These are phyloP conservation scores for Rhododendron griersonianum DNA, from an alignment of 148 eudicot species.

Conservation along the genomic window DNA sequence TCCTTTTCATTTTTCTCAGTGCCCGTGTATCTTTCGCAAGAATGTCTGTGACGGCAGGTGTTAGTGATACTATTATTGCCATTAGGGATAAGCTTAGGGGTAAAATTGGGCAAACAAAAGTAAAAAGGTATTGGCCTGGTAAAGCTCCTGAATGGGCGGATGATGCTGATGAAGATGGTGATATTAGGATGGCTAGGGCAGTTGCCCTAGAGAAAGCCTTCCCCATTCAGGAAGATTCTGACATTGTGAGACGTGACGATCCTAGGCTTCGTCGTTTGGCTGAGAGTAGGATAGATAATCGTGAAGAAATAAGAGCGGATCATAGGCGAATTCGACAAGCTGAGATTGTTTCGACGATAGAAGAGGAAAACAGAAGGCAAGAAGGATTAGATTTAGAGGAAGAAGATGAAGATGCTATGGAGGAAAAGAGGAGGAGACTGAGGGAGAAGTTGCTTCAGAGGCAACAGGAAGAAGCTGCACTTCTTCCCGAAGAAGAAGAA, in stretches of 20 bases:
- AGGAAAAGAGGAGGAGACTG: constrained; percentile 17
- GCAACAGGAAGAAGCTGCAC: constrained; percentile 20
- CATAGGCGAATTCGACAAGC: constrained; percentile 17
- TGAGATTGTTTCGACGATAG: constrained; percentile 14
- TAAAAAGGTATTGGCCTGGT: constrained; percentile 87
- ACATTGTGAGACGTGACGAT: constrained; percentile 6
- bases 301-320: constrained; percentile 15
- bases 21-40: not conserved
- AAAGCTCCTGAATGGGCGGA: constrained; percentile 24
- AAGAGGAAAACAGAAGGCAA: constrained; percentile 15
- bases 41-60: constrained; percentile 92
- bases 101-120: constrained; percentile 82
- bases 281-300: constrained; percentile 18
- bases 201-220: constrained; percentile 52
- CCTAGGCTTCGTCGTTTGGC: constrained; percentile 15
- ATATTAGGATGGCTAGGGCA: constrained; percentile 40
- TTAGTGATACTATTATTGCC: constrained; percentile 64
- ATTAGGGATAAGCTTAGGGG: constrained; percentile 83
- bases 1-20: not conserved
- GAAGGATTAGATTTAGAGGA: constrained; percentile 17
- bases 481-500: constrained; percentile 16
- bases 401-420: constrained; percentile 16
- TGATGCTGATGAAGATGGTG: constrained; percentile 18
- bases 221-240: constrained; percentile 12
- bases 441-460: constrained; percentile 18